Evolutionary conservation across 2,329 filamentous ascomycete species (phyloP), one percentile per base, ranked within the genome.

Genomic region (Botrytis byssoidea): DNA sequence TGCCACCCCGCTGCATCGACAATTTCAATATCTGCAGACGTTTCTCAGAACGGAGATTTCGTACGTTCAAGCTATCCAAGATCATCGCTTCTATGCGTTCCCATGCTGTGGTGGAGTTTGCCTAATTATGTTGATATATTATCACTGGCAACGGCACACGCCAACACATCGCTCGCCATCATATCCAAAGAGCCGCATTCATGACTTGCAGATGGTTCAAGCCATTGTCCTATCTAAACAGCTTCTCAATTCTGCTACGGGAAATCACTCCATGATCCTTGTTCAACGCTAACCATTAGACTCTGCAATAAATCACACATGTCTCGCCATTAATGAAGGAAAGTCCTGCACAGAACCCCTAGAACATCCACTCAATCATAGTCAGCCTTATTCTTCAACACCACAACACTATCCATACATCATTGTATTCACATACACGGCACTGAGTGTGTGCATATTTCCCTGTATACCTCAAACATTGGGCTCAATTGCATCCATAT

Each of bases 141-240:
- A 90, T 88, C 90, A 95, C 91, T 95, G 93, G 93, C 88, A 88
- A 90, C 87, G 87, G 91, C 87, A 87, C 86, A 91, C 91, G 93
- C 93, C 94, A 97, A 88, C 93, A 92, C 94, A 97, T 94, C 93
- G 93, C 81, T 85, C 70, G 32, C 89, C 88, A 89, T 87, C 77
- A 81, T 79, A 60, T 72, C 63, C 51, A 72, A 86, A 90, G 88
- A 90, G 89, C 89, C 89, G 88, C 88, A 91, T 32, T 89, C 77
- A 80, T 80, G 77, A 79, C 80, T 79, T 82, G 79, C 80, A 79
- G 78, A 74, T 80, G 74, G 73, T 75, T 79, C 77, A 75, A 77
- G 73, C 81, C 79, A 82, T 82, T 81, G 81, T 82, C 82, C 81
- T 83, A 81, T 83, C 83, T 83, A 78, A 78, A 79, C 73, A 74